Conservation (phyloP, 78 protist genomes). For the Planoprotostelium fungivorum region DNA sequence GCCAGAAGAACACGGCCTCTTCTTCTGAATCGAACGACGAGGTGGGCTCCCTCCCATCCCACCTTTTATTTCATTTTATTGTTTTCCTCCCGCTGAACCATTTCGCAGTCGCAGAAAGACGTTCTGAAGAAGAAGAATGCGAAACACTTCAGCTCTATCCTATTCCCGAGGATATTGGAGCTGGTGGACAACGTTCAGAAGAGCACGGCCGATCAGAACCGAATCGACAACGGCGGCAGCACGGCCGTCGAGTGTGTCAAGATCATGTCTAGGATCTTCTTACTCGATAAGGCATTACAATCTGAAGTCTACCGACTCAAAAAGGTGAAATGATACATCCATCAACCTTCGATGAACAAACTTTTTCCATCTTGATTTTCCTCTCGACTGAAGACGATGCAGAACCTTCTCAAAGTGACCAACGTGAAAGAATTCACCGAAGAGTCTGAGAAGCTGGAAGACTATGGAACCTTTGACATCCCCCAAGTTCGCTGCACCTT, state of each 20-base stretch:
- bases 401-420: slow-evolving; percentile 42
- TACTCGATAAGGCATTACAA: slow-evolving; percentile 22
- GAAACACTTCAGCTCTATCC: not conserved
- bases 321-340: slow-evolving; percentile 6
- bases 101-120: too few species aligned
- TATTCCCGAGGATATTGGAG: not conserved
- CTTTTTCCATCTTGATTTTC: not conserved
- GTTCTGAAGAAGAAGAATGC: not conserved
- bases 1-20: slow-evolving; percentile 7
- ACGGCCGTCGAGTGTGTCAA: slow-evolving; percentile 43
- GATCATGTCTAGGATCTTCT: slow-evolving; percentile 49
- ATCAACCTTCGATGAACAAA: not conserved
- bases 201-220: slow-evolving; percentile 23
- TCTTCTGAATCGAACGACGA: not conserved
- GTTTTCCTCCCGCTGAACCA: not conserved
- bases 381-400: not conserved
- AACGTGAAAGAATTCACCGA: slow-evolving; percentile 62
- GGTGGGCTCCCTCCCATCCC: not conserved
- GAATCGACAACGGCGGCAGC: not conserved
- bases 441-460: slow-evolving; percentile 54
- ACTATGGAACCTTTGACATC: slow-evolving; percentile 44
- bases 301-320: slow-evolving; percentile 16
- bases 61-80: not conserved
- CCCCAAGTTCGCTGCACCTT: slow-evolving; percentile 67
- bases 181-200: slow-evolving; percentile 10